These are phyloP conservation scores for Metarhizium anisopliae DNA, from an alignment of 2,329 filamentous ascomycete genomes.

Conservation along the genomic window DNA sequence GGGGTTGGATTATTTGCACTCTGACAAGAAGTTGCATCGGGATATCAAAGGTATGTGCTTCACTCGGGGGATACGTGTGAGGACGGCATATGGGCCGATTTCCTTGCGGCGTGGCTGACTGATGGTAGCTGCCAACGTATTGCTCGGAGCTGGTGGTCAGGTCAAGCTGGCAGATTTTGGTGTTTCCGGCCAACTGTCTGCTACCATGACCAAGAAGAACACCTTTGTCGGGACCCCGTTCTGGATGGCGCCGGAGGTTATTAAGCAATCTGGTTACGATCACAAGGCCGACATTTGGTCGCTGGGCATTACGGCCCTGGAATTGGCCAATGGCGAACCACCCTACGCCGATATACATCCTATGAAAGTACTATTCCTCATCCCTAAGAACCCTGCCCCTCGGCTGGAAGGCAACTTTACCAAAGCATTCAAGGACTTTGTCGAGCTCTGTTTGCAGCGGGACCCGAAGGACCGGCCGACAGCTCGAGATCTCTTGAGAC, in stretches of 20 bases:
- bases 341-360: conserved; percentile 95
- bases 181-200: conserved; percentile 89
- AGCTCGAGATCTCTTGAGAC: conserved; percentile 77
- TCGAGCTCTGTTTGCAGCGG: conserved; percentile 74
- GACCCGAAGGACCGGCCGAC: conserved; percentile 84
- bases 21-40: conserved; percentile 90
- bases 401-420: conserved; percentile 73
- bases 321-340: conserved; percentile 84
- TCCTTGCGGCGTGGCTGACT: neutral
- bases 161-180: conserved; percentile 97
- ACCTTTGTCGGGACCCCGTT: conserved; percentile 97
- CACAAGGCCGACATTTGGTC: conserved; percentile 99
- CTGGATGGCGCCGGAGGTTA: conserved; percentile 99
- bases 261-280: conserved; percentile 96
- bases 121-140: conserved; percentile 72
- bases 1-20: conserved; percentile 86
- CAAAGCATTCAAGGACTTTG: conserved; percentile 75
- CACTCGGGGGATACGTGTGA: neutral
- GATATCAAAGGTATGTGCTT: conserved; percentile 75
- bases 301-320: conserved; percentile 85
- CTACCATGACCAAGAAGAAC: conserved; percentile 99
- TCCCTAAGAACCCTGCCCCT: conserved; percentile 88
- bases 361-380: conserved; percentile 96
- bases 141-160: conserved; percentile 83
- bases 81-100: neutral